These are phyloP conservation scores for Diaporthe citrichinensis DNA, from an alignment of 2,329 filamentous ascomycete species.

Conservation along the genomic window DNA sequence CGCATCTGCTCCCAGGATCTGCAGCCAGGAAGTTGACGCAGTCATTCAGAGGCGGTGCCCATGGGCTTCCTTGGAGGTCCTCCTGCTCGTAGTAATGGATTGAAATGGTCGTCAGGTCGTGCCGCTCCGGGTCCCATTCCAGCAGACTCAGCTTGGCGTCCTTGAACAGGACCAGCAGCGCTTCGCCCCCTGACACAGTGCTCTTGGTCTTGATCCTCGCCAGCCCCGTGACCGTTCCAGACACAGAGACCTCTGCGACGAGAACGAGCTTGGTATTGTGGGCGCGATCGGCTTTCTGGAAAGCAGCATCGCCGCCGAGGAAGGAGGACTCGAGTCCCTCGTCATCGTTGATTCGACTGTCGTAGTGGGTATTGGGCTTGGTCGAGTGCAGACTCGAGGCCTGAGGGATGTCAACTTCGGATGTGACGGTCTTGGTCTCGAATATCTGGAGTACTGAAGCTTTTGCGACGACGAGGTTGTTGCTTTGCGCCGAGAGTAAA, in stretches of 20 bases:
- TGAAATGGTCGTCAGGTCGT: slow-evolving; percentile 87
- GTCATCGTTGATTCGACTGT: slow-evolving; percentile 69
- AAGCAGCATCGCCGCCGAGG: slow-evolving; percentile 72
- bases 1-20: slow-evolving; percentile 93
- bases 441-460: slow-evolving; percentile 96
- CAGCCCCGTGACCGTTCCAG: slow-evolving; percentile 87
- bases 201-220: slow-evolving; percentile 80
- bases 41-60: slow-evolving; percentile 81
- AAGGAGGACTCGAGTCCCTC: slow-evolving; percentile 77
- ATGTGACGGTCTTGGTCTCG: slow-evolving; percentile 75
- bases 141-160: slow-evolving; percentile 94
- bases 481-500: slow-evolving; percentile 81
- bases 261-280: slow-evolving; percentile 85
- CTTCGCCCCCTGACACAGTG: slow-evolving; percentile 85
- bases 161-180: slow-evolving; percentile 85
- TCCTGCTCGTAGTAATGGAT: slow-evolving; percentile 99
- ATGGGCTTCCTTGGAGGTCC: slow-evolving; percentile 85
- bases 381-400: slow-evolving; percentile 54
- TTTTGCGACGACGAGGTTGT: slow-evolving; percentile 92
- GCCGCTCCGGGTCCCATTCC: slow-evolving; percentile 89
- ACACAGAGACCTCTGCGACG: slow-evolving; percentile 84
- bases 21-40: slow-evolving; percentile 87
- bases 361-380: slow-evolving; percentile 63
- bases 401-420: slow-evolving; percentile 69
- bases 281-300: slow-evolving; percentile 73